These are phyloP conservation scores for Lichtheimia ramosa DNA, from an alignment of 371 early-diverging fungal genomes.

Conservation along the genomic window DNA sequence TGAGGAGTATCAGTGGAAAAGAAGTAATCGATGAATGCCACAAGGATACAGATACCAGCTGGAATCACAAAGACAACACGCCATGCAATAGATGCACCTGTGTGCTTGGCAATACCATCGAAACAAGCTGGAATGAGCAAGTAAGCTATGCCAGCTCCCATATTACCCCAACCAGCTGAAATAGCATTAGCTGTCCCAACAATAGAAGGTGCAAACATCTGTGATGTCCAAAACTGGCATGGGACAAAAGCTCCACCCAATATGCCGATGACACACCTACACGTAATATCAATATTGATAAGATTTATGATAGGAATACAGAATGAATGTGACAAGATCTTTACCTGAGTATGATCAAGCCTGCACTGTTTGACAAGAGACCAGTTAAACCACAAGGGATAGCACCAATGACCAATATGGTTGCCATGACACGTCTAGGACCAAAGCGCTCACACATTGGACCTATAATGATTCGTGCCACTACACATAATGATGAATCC, in stretches of 20 bases:
- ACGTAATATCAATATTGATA: too few relatives aligned
- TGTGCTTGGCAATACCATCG: slow-evolving; percentile 23
- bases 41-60: slow-evolving; percentile 37
- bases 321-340: too few relatives aligned
- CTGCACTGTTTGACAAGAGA: slow-evolving; percentile 33
- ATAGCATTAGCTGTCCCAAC: slow-evolving; percentile 68
- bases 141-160: slow-evolving; percentile 64
- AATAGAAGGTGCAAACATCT: slow-evolving; percentile 51
- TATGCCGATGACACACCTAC: slow-evolving; percentile 51
- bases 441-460: slow-evolving; percentile 54
- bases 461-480: slow-evolving; percentile 28
- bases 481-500: too few relatives aligned
- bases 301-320: too few relatives aligned
- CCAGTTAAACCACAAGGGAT: slow-evolving; percentile 53
- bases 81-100: slow-evolving; percentile 35
- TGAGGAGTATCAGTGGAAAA: slow-evolving; percentile 46
- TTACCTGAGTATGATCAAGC: slow-evolving; percentile 39
- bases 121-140: slow-evolving; percentile 56
- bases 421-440: slow-evolving; percentile 54
- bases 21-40: slow-evolving; percentile 35
- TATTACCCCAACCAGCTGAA: slow-evolving; percentile 68
- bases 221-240: slow-evolving; percentile 68
- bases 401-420: slow-evolving; percentile 46
- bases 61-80: slow-evolving; percentile 47
- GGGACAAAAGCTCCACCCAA: slow-evolving; percentile 70